A percentile compares a stretch with the other conserved stretches of the same genome.
Evolutionary conservation across 1,139 yeast genomes (phyloP).

Genomic region (Diutina pseudorugosa): DNA sequence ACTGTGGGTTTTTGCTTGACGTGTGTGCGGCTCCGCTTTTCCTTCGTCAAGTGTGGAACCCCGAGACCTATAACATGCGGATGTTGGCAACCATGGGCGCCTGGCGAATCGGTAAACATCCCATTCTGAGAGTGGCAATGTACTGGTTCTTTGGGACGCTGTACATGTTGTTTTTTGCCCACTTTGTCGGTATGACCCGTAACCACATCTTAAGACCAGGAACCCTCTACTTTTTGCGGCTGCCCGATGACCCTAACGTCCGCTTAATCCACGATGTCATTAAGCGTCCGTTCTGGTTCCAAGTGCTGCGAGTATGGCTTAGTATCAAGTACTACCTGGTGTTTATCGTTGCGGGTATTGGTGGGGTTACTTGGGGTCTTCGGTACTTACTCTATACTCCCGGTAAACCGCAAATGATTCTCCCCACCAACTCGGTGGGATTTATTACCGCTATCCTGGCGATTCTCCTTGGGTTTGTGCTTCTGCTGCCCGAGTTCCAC

Average conservation of each 20-base stretch:
- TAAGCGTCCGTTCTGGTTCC: conserved; percentile 60
- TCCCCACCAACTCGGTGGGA: conserved; percentile 7
- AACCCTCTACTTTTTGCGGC: conserved; percentile 78
- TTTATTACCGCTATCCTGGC: neutral
- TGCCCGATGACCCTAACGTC: conserved; percentile 90
- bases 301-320: conserved; percentile 58
- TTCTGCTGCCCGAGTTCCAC: neutral
- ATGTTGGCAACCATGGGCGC: conserved; percentile 15
- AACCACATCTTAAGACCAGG: conserved; percentile 70
- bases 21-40: conserved; percentile 51
- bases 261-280: conserved; percentile 83
- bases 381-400: conserved; percentile 20
- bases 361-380: conserved; percentile 45
- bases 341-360: conserved; percentile 66
- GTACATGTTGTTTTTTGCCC: conserved; percentile 81
- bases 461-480: neutral
- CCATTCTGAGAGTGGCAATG: neutral
- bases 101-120: neutral
- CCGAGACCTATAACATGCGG: conserved; percentile 9
- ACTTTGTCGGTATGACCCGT: conserved; percentile 78
- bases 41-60: conserved; percentile 11
- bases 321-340: conserved; percentile 70
- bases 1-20: conserved; percentile 73
- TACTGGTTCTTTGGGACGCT: conserved; percentile 67
- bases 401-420: conserved; percentile 6